Base-by-base conservation (phyloP, 768 basidiomycete genomes). In the Hortiboletus campestris region DNA sequence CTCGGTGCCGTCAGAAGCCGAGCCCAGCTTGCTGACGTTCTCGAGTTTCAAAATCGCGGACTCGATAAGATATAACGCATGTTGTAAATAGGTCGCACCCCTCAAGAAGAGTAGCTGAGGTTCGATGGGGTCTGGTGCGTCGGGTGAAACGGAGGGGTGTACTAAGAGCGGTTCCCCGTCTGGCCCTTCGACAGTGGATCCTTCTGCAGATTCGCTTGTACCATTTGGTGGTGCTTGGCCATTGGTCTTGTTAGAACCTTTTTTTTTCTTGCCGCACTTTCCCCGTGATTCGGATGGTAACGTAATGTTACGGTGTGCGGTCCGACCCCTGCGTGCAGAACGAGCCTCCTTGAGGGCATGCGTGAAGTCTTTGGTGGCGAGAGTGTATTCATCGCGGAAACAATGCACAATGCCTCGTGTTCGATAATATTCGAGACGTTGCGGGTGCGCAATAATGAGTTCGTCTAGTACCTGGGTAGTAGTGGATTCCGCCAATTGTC, bases 361-460 rank as follows among this genome's bases (percentile, higher is more conserved):
- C 0, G 92, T 93, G 57, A 91, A 93, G 67, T 93, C 91, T 64
- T 84, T 88, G 29, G 80, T 82, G 2, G 92, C 92, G 32, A 80
- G 76, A 3, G 74, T 56, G 62, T 86, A 94, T 67, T 94, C 91
- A 57, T 94, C 91, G 46, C 89, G 83, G 77, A 94, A 94, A 67
- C 86, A 89, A 62, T 89, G 89, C 13, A 94, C 91, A 53, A 94
- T 89, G 10, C 92, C 93, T n/a, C 91, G 84, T 1, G 93, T 94
- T 44, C 93, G 84, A 65, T 83, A 89, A 69, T 89, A 93, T 71
- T 94, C 91, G 34, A 94, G 80, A 19, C 83, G 81, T 55, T 92
- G 85, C 0, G 93, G 93, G 57, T 86, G 73, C 17, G 76, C 72
- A 1, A 81, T 78, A 55, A 94, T 93, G 52, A 95, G 81, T 57